phyloP scores from a whole-genome alignment of 306 rosid genomes.

The Urtica urens region DNA sequence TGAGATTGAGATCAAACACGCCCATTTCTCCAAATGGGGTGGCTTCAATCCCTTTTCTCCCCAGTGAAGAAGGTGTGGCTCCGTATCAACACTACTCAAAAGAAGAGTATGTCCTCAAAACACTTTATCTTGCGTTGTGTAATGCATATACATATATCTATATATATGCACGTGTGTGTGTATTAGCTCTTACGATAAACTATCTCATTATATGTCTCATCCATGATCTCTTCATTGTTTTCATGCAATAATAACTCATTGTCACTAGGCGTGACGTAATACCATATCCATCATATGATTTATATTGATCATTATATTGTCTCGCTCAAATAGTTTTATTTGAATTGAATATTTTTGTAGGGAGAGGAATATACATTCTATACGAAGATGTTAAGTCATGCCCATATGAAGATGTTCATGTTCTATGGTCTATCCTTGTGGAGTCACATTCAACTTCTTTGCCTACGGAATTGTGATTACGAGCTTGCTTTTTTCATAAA shows the following conservation, averaged over 20 bases:
- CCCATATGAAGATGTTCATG: slow-evolving; percentile 80
- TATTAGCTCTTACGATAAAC: background rate
- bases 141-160: background rate
- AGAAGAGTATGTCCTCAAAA: slow-evolving; percentile 40
- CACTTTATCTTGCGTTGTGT: background rate
- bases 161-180: background rate
- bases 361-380: slow-evolving; percentile 80
- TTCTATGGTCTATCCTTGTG: slow-evolving; percentile 88
- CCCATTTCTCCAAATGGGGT: slow-evolving; percentile 63
- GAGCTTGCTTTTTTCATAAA: slow-evolving; percentile 1
- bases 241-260: background rate
- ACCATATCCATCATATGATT: background rate
- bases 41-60: slow-evolving; percentile 83
- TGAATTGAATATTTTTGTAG: slow-evolving; percentile 4
- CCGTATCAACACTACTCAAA: slow-evolving; percentile 56
- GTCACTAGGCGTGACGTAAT: too few species aligned
- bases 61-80: slow-evolving; percentile 81
- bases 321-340: background rate
- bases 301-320: background rate
- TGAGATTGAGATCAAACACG: slow-evolving; percentile 31
- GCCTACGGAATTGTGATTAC: slow-evolving; percentile 43
- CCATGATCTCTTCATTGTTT: background rate
- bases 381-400: slow-evolving; percentile 89
- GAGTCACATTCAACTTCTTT: slow-evolving; percentile 51
- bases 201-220: background rate